Evolutionary conservation across 257 asterid species (phyloP).

Genomic region (Coffea eugenioides): DNA sequence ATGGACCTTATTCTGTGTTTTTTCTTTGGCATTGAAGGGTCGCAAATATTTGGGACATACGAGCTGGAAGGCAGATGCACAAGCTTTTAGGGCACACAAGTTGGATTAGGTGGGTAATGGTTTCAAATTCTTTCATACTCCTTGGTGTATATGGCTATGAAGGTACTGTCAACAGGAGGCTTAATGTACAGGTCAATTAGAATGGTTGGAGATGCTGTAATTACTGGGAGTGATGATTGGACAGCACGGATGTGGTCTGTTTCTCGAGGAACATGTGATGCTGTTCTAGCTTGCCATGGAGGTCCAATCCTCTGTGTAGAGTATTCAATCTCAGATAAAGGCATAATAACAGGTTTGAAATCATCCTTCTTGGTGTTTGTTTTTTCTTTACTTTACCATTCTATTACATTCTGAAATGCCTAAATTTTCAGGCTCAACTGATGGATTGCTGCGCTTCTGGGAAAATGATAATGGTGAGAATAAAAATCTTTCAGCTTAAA

Average conservation of each 20-base stretch:
- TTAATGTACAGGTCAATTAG: slow-evolving; percentile 72
- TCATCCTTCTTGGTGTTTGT: slow-evolving; percentile 11
- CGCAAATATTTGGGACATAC: slow-evolving; percentile 91
- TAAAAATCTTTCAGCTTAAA: neutral
- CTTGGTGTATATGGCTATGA: slow-evolving; percentile 21
- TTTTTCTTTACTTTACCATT: neutral
- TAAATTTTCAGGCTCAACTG: slow-evolving; percentile 70
- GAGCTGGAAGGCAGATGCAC: slow-evolving; percentile 91
- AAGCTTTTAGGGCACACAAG: slow-evolving; percentile 89
- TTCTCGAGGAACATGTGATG: slow-evolving; percentile 89
- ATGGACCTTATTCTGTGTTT: neutral
- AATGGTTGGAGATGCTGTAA: slow-evolving; percentile 90
- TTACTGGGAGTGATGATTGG: slow-evolving; percentile 99
- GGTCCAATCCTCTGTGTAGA: slow-evolving; percentile 94
- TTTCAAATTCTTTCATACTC: neutral
- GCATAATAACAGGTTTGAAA: slow-evolving; percentile 76
- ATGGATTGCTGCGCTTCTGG: slow-evolving; percentile 92
- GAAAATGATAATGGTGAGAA: slow-evolving; percentile 91
- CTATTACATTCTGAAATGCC: slow-evolving; percentile 13
- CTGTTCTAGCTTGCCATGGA: slow-evolving; percentile 93
- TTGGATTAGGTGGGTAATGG: slow-evolving; percentile 74
- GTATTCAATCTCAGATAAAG: slow-evolving; percentile 76
- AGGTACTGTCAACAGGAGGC: slow-evolving; percentile 26
- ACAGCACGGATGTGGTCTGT: slow-evolving; percentile 96
- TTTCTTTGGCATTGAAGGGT: slow-evolving; percentile 34